A percentile compares a stretch with the other conserved stretches of the same genome.
Evolutionary conservation across 2,329 filamentous ascomycete genomes (phyloP).

Genomic region (Ophiostoma sp.): DNA sequence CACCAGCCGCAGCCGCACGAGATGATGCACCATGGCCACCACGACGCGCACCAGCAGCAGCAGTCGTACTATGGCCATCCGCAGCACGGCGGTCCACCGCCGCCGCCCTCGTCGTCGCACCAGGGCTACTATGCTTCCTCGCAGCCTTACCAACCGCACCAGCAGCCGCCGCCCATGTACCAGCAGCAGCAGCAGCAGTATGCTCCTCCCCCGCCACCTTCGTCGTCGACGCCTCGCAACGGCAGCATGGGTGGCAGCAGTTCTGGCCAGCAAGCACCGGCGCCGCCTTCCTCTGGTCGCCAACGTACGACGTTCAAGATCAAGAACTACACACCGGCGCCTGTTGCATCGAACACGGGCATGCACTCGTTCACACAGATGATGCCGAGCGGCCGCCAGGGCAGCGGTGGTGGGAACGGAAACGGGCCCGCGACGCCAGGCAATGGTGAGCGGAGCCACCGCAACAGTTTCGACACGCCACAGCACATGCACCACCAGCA

Average conservation of each 20-base stretch:
- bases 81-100: constrained; percentile 6
- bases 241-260: background rate
- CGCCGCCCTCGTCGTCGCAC: background rate
- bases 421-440: constrained; percentile 2
- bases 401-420: background rate
- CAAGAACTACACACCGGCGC: constrained; percentile 32
- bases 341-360: constrained; percentile 22
- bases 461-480: background rate
- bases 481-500: constrained; percentile 4
- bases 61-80: constrained; percentile 14
- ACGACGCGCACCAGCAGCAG: constrained; percentile 21
- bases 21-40: constrained; percentile 13
- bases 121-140: background rate
- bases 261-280: constrained; percentile 6
- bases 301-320: constrained; percentile 34
- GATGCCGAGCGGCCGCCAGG: constrained; percentile 21
- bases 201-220: background rate
- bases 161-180: background rate
- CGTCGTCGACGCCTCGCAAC: background rate
- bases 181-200: constrained; percentile 4
- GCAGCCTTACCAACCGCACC: constrained; percentile 2
- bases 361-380: constrained; percentile 27
- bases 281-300: constrained; percentile 23
- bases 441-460: constrained; percentile 5
- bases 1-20: constrained; percentile 29